These are phyloP conservation scores for Lasiosphaeris hirsuta DNA, from an alignment of 495 filamentous ascomycete genomes.

Conservation along the genomic window DNA sequence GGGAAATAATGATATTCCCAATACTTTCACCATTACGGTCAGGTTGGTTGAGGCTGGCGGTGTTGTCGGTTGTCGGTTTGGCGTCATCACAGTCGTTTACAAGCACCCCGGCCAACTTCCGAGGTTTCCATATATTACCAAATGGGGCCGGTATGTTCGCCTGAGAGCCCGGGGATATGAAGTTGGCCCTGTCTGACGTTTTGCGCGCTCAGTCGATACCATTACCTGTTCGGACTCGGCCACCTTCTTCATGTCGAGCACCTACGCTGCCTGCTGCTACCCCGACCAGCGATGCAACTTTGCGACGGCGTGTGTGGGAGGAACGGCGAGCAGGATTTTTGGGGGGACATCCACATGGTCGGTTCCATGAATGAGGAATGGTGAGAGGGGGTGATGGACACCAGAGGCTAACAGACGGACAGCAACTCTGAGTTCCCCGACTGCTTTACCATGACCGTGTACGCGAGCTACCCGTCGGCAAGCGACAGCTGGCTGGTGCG, in stretches of 20 bases:
- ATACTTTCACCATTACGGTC: too few species aligned
- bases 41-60: too few species aligned
- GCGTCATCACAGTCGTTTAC: not conserved
- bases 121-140: not conserved
- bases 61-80: too few species aligned
- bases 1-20: too few species aligned
- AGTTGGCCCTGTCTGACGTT: not conserved
- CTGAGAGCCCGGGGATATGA: too few species aligned
- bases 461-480: constrained; percentile 8
- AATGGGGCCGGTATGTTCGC: constrained; percentile 7
- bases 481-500: constrained; percentile 13
- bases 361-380: not conserved
- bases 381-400: not conserved
- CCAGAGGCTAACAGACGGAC: not conserved
- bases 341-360: constrained; percentile 5
- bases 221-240: not conserved
- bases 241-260: constrained; percentile 10
- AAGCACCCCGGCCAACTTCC: constrained; percentile 1
- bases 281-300: constrained; percentile 5
- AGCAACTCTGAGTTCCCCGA: not conserved
- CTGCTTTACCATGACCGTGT: constrained; percentile 20
- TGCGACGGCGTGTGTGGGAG: not conserved
- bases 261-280: constrained; percentile 10
- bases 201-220: not conserved
- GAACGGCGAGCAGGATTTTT: not conserved